Base-by-base conservation (phyloP, 2,329 filamentous ascomycete species). In the Xylariaceae sp. region DNA sequence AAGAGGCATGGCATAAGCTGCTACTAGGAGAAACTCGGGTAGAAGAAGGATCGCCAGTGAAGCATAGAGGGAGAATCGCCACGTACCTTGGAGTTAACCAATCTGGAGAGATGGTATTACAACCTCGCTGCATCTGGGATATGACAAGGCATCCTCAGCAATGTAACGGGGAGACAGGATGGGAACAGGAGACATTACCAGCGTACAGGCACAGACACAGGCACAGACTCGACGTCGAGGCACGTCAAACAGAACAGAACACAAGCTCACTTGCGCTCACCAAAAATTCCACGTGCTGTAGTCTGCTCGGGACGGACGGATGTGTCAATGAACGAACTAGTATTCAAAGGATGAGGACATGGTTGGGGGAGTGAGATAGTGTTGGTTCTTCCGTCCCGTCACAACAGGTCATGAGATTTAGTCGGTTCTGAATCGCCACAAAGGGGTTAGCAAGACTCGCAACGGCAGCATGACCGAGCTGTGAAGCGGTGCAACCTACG, bases 11-110 rank as follows among this genome's bases (percentile, higher is more conserved):
- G 62, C 61, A 69, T 66, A 42, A 42, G 37, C 58, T 69, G 65
- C 70, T 67, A 68, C 66, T 61, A 53, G 51, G 23, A 66, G 37
- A 51, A 49, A 42, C 57, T 68, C 66, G 66, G 64, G 11, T 30
- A 13, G 8, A 42, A 42, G 37, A 42, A 13, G 37, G 9, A 42
- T 42, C 37, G 37, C 11, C 9, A 42, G 9, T 42, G 37, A 13
- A 42, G 37, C 11, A 13, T 9, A 42, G 1, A 42, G 37, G 11
- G 37, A 42, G 3, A 42, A 42, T 42, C 37, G 37, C 37, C 23
- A 30, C 23, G 11, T 42, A 42, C 37, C 37, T 42, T 42, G 37
- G 37, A 42, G 11, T 9, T 42, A 42, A 42, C 8, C 37, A 42
- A 42, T 42, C 9, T 13, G 3, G 11, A 9, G 8, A 42, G 8